Base-by-base conservation (phyloP, 2,329 filamentous ascomycete genomes). In the Cladosporium sp. region DNA sequence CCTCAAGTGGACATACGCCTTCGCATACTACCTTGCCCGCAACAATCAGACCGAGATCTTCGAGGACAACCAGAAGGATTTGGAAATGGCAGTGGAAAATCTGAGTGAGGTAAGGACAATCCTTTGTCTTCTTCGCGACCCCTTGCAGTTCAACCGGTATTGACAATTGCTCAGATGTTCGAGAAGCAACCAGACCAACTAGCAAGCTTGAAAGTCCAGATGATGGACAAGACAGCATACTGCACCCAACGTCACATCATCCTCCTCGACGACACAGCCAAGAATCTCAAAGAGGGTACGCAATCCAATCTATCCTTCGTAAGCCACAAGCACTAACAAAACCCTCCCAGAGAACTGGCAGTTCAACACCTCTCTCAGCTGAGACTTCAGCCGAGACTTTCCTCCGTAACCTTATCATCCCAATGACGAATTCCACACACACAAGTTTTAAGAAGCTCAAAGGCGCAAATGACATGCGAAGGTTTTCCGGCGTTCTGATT, bases 1-100 rank as follows among this genome's bases (percentile, higher is more conserved):
- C 0, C 81, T 99, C 5, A 99, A 99, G 78, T 99, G 94, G 94
- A 99, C 94, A 0, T 99, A 99, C 69, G 94, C 94, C 0, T 99
- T 99, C 75, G 94, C 94, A 1, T 99, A 94, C 73, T 99, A 99
- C 71, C 85, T 99, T n/a, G 88, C 88, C 2, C 87, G 91, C 58
- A 97, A 97, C 80, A 97, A 99, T 70, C 79, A 94, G 58, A 97
- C 94, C 0, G 90, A 93, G 71, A 97, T 99, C 56, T 99, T 99
- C 61, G 94, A 99, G 74, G 92, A 97, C 73, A 99, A 99, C 73
- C 94, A 99, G 70, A 96, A 96, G 74, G 94, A 99, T 72, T 78
- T 99, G 22, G 94, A 99, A 75, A 89, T 99, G 86, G 93, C 94
- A 0, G 94, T 97, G 0, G 94, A 99, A 77, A 92, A 90, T 59